Evolutionary conservation across 352 stramenopile genomes (phyloP), one percentile per base, ranked within the genome.

Genomic region (Phytopythium cucurbitacearum): DNA sequence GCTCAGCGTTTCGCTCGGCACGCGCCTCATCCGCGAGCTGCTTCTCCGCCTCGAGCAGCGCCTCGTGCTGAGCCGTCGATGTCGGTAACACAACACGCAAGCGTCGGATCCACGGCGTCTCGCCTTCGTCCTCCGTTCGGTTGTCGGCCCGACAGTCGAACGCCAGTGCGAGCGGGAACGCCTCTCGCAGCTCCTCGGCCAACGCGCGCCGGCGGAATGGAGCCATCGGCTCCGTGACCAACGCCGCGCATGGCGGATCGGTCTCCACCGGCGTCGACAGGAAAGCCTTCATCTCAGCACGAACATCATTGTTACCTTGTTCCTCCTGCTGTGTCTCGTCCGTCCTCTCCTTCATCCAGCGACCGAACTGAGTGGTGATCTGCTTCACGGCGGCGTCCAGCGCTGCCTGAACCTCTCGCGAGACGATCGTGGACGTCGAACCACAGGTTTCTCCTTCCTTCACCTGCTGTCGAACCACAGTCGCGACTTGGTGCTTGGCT

Each of bases 111-210:
- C 79, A 90, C 9, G 76, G 78, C 28, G 74, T 71, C 11, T 67
- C 57, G 32, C 72, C 65, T 4, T 53, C 56, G 36, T 50, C 48
- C 13, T 58, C 40, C 12, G 58, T 51, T 10, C 60, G 50, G 53
- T 92, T 90, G 56, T 92, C 81, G 6, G 67, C 67, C n/a, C 56
- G 60, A 56, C 81, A 92, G 56, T 92, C 81, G 10, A 90, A 58
- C n/a, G 68, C 61, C 13, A 80, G 2, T 7, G 71, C 57, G 39
- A 59, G 46, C 16, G 80, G 71, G 11, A 87, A 66, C 42, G 69
- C 48, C 36, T 72, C 72, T 37, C 69, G 50, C 10, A 87, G 51
- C 46, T 88, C 63, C 39, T 76, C 55, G 45, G 87, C 66, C 12
- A 90, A 42, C 5, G 79, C 73, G 43, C 77, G 67, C 6, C 80